phyloP scores from a whole-genome alignment of 768 basidiomycete species.

The Suillus subaureus region DNA sequence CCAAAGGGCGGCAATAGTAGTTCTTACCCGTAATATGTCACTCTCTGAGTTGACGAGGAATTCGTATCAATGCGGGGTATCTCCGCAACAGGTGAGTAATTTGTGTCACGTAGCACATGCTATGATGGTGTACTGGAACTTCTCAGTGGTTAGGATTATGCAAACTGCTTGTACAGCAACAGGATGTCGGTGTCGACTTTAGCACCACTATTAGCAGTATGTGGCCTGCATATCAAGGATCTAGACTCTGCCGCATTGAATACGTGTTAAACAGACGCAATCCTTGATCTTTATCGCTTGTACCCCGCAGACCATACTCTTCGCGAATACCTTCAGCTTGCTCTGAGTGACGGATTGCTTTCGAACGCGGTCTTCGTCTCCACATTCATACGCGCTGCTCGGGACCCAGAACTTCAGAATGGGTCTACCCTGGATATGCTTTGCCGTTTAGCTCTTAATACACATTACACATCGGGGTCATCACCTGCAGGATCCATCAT shows the following conservation, averaged over 20 bases:
- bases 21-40: slow-evolving; percentile 49
- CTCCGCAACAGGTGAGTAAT: slow-evolving; percentile 58
- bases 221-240: slow-evolving; percentile 8
- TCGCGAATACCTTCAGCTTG: slow-evolving; percentile 63
- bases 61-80: slow-evolving; percentile 70
- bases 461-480: slow-evolving; percentile 60
- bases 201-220: slow-evolving; percentile 65
- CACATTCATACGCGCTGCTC: slow-evolving; percentile 67
- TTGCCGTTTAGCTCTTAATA: slow-evolving; percentile 65
- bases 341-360: slow-evolving; percentile 57
- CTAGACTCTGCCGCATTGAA: slow-evolving; percentile 9
- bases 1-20: background rate
- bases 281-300: slow-evolving; percentile 64
- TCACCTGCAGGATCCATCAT: slow-evolving; percentile 58
- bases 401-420: slow-evolving; percentile 63
- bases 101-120: background rate
- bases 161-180: slow-evolving; percentile 59
- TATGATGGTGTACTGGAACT: background rate
- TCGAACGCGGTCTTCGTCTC: slow-evolving; percentile 62
- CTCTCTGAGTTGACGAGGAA: slow-evolving; percentile 71
- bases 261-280: slow-evolving; percentile 53
- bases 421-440: slow-evolving; percentile 70
- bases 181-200: slow-evolving; percentile 38
- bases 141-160: slow-evolving; percentile 71
- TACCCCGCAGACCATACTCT: slow-evolving; percentile 73